phyloP scores from a whole-genome alignment of 2,329 filamentous ascomycete genomes.

The Botrytis pseudocinerea region DNA sequence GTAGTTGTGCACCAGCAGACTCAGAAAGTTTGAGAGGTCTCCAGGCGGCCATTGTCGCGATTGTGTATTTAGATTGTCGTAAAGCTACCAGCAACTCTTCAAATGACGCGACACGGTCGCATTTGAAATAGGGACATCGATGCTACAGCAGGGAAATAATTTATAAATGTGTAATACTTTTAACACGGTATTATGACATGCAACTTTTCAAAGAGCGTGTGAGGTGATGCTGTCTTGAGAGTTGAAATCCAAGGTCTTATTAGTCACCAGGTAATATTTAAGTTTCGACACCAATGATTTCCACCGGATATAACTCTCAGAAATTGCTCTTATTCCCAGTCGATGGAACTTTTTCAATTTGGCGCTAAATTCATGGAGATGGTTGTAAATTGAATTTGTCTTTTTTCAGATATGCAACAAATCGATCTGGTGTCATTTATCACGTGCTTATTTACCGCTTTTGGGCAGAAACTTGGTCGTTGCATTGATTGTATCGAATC shows the following conservation, averaged over 20 bases:
- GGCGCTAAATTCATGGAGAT: neutral
- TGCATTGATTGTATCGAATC: neutral
- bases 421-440: neutral
- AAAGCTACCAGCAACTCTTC: neutral
- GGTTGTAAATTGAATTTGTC: neutral
- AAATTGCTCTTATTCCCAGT: neutral
- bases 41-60: constrained; percentile 34
- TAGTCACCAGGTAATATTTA: neutral
- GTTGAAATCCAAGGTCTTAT: neutral
- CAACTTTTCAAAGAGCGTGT: neutral
- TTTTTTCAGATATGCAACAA: constrained; percentile 3
- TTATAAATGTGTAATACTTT: neutral
- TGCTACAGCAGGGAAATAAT: neutral
- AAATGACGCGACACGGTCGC: neutral
- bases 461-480: neutral
- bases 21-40: constrained; percentile 30
- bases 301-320: neutral
- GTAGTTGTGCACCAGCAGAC: constrained; percentile 45
- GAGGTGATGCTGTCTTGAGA: neutral
- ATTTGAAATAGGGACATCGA: neutral
- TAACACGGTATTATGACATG: neutral
- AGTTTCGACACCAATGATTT: neutral
- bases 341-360: neutral
- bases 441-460: neutral
- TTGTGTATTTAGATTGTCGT: neutral